Evolutionary conservation across 371 early-diverging fungal species (phyloP), one percentile per base, ranked within the genome.

Genomic region (Mortierella sp.): DNA sequence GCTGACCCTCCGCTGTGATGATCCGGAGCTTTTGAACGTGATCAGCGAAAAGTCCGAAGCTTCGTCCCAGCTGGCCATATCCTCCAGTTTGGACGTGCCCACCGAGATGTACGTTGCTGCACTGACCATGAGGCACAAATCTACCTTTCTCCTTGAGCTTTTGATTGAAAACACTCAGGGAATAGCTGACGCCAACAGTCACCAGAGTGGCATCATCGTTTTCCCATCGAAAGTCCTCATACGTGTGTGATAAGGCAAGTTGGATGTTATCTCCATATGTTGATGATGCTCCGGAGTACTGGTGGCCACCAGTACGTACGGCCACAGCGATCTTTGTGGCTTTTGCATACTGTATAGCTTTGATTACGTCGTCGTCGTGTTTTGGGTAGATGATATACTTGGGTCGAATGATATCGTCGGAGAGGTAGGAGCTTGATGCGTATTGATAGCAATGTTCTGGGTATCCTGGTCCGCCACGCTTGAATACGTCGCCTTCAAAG

Each of bases 81-180:
- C 79, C 72, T 26, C 79, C 72, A 17, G 79, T 67, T 42, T 78
- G 79, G 52, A 71, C 21, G 37, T 78, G 78, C 6, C 78, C 71
- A 46, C 78, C 78, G 17, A 71, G 4, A 49, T 78, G 21, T 6
- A 78, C 72, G 11, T 61, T n/a, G 23, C 57, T 42, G 61, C 71
- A 78, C 34, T 56, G 57, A 28, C 78, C 78, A 32, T 26, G 49
- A 19, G 72, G 68, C 12, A 78, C 37, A 32, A 72, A 78, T 31
- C 71, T 53, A 4, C 26, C 17, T n/a, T 66, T 24, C 9, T 17
- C 51, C 43, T 28, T 30, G 48, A 78, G 64, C 21, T 51, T 67
- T n/a, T n/a, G 28, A 39, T 67, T 54, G 60, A 78, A 56, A 30
- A 34, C 47, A 56, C 63, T 39, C 3, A 78, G 51, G 4, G 53